Evolutionary conservation across 805 yeast species (phyloP).

Genomic region (Ogataea saltuana): DNA sequence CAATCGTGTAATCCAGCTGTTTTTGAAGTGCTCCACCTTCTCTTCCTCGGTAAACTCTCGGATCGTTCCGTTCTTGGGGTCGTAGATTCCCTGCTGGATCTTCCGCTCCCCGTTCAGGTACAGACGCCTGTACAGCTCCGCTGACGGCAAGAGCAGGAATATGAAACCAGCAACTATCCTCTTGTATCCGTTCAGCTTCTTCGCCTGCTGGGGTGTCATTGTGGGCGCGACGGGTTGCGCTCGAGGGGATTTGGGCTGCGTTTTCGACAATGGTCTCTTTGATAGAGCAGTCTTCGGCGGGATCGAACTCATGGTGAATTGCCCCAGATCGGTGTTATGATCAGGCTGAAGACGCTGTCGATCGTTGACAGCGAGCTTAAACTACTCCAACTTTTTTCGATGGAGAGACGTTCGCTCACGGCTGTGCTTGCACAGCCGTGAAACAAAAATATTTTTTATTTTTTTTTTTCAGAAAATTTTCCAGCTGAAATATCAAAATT

Average conservation of each 20-base stretch:
- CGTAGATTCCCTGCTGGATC: slow-evolving; percentile 46
- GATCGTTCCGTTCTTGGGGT: slow-evolving; percentile 45
- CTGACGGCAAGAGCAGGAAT: slow-evolving; percentile 31
- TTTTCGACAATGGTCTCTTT: background rate
- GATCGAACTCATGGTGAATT: background rate
- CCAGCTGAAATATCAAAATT: too few relatives aligned
- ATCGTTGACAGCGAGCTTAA: too few relatives aligned
- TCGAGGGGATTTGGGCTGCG: background rate
- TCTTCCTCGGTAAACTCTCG: slow-evolving; percentile 47
- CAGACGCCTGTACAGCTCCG: slow-evolving; percentile 35
- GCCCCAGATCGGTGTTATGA: too few relatives aligned
- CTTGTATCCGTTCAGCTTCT: slow-evolving; percentile 28
- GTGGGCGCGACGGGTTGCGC: background rate
- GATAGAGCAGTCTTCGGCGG: too few relatives aligned
- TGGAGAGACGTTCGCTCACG: too few relatives aligned
- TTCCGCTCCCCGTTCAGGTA: slow-evolving; percentile 44
- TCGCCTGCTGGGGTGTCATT: slow-evolving; percentile 23
- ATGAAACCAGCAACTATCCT: slow-evolving; percentile 36
- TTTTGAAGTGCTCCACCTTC: slow-evolving; percentile 36
- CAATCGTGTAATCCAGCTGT: slow-evolving; percentile 41
- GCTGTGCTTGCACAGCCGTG: slow-evolving; percentile 13
- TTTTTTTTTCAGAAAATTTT: slow-evolving; percentile 1
- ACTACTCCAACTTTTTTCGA: too few relatives aligned
- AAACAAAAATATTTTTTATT: slow-evolving; percentile 9
- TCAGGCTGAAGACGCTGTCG: too few relatives aligned